Evolutionary conservation across 306 rosid species (phyloP), one percentile per base, ranked within the genome.

Genomic region (Vicia sativa): DNA sequence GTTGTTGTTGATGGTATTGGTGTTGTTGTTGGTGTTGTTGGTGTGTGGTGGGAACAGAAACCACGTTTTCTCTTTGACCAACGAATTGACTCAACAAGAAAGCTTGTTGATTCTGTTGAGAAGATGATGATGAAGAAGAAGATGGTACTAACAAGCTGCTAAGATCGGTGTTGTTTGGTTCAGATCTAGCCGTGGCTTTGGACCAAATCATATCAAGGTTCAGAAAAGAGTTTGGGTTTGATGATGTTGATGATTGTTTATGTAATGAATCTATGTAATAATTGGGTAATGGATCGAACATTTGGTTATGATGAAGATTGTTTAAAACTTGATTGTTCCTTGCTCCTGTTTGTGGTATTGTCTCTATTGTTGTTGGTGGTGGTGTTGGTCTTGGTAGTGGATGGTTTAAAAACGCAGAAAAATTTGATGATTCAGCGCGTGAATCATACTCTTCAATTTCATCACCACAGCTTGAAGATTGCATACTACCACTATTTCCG

Each of bases 401-500:
- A 59, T 61, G 57, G 74, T 66, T 76, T 45, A 87, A 71, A 67
- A 92, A 77, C 14, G 83, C 74, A 0, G 96, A 85, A 74, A 86
- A 62, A 14, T 53, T 41, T 18, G 42, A 26, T 5, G 80, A 77
- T 3, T 79, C 87, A 18, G 81, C 84, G 77, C 96, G 90, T 84
- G 97, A 93, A 61, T 93, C 95, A 71, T 86, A 85, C 74, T 88
- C 96, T 2, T 93, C 61, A 26, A 55, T 55, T 55, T 55, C 96
- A 1, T 88, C 99, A 21, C 84, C 97, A 46, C 97, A 90, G 49
- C 98, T 93, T 2, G 97, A 90, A 18, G 97, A 90, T 53, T 90
- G 97, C 71, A 93, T 71, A 67, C 99, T 93, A 1, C 90, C 96
- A 80, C 92, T 93, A 73, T 88, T 88, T 5, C 77, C 85, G 1